Conservation (phyloP, 352 stramenopile species). For the Achlya hypogyna region DNA sequence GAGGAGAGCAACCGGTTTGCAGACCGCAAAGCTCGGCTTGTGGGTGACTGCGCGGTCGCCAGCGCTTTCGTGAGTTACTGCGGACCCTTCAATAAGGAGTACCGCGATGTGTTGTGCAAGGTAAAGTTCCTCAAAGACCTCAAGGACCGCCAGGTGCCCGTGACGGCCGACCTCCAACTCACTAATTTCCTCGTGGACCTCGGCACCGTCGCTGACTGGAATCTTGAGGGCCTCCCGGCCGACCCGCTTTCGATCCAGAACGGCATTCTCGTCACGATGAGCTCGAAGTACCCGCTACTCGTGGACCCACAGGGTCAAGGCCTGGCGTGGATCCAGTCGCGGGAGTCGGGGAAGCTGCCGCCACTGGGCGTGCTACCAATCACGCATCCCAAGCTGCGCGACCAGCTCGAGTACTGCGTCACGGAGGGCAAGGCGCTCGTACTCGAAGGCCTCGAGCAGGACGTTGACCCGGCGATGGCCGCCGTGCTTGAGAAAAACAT, state of each 20-base stretch:
- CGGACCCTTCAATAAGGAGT: conserved; percentile 85
- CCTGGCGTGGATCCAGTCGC: conserved; percentile 70
- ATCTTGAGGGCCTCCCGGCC: conserved; percentile 73
- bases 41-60: conserved; percentile 79
- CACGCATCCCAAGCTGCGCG: conserved; percentile 53
- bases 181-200: conserved; percentile 68
- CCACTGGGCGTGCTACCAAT: conserved; percentile 47
- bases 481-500: conserved; percentile 61
- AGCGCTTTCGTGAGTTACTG: conserved; percentile 86
- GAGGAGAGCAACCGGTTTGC: conserved; percentile 84
- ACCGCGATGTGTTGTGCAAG: conserved; percentile 48
- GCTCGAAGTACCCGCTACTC: conserved; percentile 68
- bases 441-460: conserved; percentile 63
- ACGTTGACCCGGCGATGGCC: conserved; percentile 49
- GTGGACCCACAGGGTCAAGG: conserved; percentile 88
- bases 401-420: conserved; percentile 82
- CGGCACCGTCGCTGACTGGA: conserved; percentile 82
- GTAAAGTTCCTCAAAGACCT: conserved; percentile 62
- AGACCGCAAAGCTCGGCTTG: conserved; percentile 64
- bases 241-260: conserved; percentile 88
- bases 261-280: conserved; percentile 76
- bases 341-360: conserved; percentile 55
- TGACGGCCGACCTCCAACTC: conserved; percentile 50
- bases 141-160: conserved; percentile 48
- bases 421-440: conserved; percentile 81